These are phyloP conservation scores for Rutstroemia sp. DNA, from an alignment of 2,329 filamentous ascomycete genomes.

Conservation along the genomic window DNA sequence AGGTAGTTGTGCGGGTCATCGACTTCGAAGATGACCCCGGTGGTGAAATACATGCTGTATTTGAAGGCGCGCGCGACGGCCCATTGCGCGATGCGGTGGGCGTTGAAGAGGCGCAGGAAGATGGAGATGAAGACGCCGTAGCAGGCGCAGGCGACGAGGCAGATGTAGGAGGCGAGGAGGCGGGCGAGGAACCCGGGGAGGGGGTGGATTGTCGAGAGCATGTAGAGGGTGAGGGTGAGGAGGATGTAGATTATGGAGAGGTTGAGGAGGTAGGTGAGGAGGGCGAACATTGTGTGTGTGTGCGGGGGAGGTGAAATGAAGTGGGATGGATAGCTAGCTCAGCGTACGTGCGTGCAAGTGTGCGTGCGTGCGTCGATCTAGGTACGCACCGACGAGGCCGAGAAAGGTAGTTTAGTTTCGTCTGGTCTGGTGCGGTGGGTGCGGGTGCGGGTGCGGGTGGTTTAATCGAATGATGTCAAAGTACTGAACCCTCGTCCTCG, in stretches of 20 bases:
- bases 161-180: conserved; percentile 56
- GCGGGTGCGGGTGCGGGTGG: neutral
- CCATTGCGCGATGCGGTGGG: conserved; percentile 78
- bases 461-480: neutral
- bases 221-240: conserved; percentile 50
- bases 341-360: neutral
- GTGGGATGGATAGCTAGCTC: neutral
- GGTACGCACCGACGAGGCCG: neutral
- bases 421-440: neutral
- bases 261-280: conserved; percentile 33
- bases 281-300: conserved; percentile 21
- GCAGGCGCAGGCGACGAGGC: conserved; percentile 50
- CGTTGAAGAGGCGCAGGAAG: conserved; percentile 60
- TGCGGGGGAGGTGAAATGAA: neutral
- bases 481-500: no score
- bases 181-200: conserved; percentile 63
- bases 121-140: conserved; percentile 75
- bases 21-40: conserved; percentile 72
- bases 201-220: conserved; percentile 50
- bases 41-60: conserved; percentile 64
- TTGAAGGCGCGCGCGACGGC: conserved; percentile 73
- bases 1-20: conserved; percentile 55
- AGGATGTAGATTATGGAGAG: conserved; percentile 44
- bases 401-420: neutral
- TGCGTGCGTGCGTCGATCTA: neutral